Percentiles rank a stretch among this genome's conserved stretches.
Evolutionary conservation across 768 basidiomycete species (phyloP).

Genomic region (Tricholoma saponaceum): DNA sequence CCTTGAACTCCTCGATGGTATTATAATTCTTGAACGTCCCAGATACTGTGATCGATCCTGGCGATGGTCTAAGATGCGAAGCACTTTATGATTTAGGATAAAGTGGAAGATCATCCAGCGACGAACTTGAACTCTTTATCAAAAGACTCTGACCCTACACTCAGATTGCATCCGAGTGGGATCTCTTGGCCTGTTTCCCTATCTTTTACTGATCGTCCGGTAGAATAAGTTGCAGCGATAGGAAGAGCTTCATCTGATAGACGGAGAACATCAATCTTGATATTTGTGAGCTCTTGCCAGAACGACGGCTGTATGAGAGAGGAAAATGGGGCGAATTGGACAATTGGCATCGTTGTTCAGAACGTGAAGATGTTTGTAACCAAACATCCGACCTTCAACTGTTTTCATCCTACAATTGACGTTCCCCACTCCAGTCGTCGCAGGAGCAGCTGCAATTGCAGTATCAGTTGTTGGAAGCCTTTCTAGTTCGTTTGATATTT

Average conservation of each 20-base stretch:
- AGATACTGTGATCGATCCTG: constrained; percentile 45
- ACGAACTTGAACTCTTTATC: constrained; percentile 41
- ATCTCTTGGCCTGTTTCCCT: constrained; percentile 73
- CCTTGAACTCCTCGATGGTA: constrained; percentile 94
- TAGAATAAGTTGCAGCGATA: constrained; percentile 62
- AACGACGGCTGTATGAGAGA: constrained; percentile 88
- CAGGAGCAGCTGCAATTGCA: too few relatives aligned
- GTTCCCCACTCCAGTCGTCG: too few relatives aligned
- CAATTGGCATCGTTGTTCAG: constrained; percentile 43
- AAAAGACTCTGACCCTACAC: constrained; percentile 65
- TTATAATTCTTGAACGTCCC: constrained; percentile 93
- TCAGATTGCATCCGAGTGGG: constrained; percentile 63
- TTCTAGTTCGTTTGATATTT: too few relatives aligned
- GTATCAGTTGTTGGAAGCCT: too few relatives aligned
- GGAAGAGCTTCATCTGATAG: constrained; percentile 71
- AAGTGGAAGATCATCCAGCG: not conserved
- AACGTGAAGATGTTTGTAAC: too few relatives aligned
- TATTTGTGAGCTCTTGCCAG: constrained; percentile 84
- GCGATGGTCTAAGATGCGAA: constrained; percentile 31
- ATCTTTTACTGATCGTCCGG: constrained; percentile 71
- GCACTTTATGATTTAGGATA: not conserved
- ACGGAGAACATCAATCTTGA: constrained; percentile 89
- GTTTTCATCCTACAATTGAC: too few relatives aligned
- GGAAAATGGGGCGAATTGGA: constrained; percentile 88
- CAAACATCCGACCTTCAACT: too few relatives aligned